These are phyloP conservation scores for Periconia sp. DNA, from an alignment of 2,329 filamentous ascomycete species.

Conservation along the genomic window DNA sequence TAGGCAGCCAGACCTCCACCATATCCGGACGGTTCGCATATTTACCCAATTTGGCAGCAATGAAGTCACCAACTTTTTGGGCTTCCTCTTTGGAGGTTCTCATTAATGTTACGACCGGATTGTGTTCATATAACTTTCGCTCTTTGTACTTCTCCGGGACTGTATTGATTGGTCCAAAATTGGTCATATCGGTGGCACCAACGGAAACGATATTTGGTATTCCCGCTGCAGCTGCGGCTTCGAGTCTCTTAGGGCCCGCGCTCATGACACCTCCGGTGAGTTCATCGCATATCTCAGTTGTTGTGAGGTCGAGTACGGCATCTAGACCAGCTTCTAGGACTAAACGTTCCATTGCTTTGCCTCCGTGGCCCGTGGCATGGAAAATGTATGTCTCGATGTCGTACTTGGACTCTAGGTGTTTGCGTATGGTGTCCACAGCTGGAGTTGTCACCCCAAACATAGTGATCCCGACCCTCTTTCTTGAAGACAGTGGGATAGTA, in stretches of 20 bases:
- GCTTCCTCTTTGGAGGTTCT: constrained; percentile 67
- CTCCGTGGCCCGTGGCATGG: constrained; percentile 73
- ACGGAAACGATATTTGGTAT: constrained; percentile 63
- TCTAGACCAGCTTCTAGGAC: constrained; percentile 64
- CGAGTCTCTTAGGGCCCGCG: constrained; percentile 63
- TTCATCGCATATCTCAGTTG: constrained; percentile 69
- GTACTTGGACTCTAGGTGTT: constrained; percentile 49
- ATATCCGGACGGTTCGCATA: constrained; percentile 47
- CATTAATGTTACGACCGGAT: constrained; percentile 70
- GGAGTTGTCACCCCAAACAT: constrained; percentile 80
- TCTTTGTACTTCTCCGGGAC: constrained; percentile 62
- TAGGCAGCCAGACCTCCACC: constrained; percentile 65
- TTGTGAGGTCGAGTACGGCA: constrained; percentile 73
- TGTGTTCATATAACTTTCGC: constrained; percentile 67
- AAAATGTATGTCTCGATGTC: constrained; percentile 68
- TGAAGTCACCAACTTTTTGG: constrained; percentile 59
- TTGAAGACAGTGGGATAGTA: constrained; percentile 13
- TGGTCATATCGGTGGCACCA: constrained; percentile 58
- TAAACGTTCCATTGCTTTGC: constrained; percentile 71
- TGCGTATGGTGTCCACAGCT: constrained; percentile 62
- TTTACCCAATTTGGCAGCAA: constrained; percentile 59
- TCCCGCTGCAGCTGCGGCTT: constrained; percentile 61
- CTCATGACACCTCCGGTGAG: constrained; percentile 68
- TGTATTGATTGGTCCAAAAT: constrained; percentile 64
- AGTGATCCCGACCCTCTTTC: constrained; percentile 66